Base-by-base conservation (phyloP, 371 early-diverging fungal species). In the Fennellomyces sp. region DNA sequence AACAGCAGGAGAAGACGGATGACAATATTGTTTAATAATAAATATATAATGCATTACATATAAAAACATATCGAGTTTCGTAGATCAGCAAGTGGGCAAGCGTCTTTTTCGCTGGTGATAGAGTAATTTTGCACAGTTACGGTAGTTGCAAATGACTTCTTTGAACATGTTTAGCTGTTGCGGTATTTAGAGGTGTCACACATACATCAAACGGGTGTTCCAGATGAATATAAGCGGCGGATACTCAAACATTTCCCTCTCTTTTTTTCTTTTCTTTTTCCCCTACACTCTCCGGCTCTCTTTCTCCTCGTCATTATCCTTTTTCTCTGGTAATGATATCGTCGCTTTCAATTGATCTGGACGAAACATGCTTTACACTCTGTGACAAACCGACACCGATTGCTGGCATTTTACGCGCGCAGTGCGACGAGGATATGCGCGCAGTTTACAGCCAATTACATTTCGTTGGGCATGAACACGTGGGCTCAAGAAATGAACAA, bases 101-200 rank as follows among this genome's bases (percentile, higher is more conserved):
- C n/a, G n/a, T n/a, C n/a, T n/a, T n/a, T n/a, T n/a, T n/a, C n/a
- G n/a, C n/a, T n/a, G n/a, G n/a, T n/a, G n/a, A n/a, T n/a, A n/a
- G n/a, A n/a, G n/a, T n/a, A n/a, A n/a, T n/a, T n/a, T n/a, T n/a
- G n/a, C n/a, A n/a, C n/a, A n/a, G n/a, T n/a, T n/a, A n/a, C n/a
- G n/a, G n/a, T n/a, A n/a, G n/a, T n/a, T n/a, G n/a, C n/a, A n/a
- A n/a, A n/a, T n/a, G n/a, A n/a, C n/a, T n/a, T n/a, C n/a, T n/a
- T n/a, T n/a, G n/a, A n/a, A n/a, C n/a, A n/a, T n/a, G n/a, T n/a
- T n/a, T n/a, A n/a, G n/a, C n/a, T 21, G 45, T 45, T 45, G n/a
- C 45, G 21, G n/a, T n/a, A 45, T 39, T 45, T 45, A n/a, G n/a
- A n/a, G n/a, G n/a, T 45, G 45, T 45, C 17, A 45, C 45, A 45